Percentiles rank a stretch among this genome's conserved stretches.
These are phyloP conservation scores for Macrotyloma uniflorum DNA, from an alignment of 306 rosid genomes.

Conservation along the genomic window DNA sequence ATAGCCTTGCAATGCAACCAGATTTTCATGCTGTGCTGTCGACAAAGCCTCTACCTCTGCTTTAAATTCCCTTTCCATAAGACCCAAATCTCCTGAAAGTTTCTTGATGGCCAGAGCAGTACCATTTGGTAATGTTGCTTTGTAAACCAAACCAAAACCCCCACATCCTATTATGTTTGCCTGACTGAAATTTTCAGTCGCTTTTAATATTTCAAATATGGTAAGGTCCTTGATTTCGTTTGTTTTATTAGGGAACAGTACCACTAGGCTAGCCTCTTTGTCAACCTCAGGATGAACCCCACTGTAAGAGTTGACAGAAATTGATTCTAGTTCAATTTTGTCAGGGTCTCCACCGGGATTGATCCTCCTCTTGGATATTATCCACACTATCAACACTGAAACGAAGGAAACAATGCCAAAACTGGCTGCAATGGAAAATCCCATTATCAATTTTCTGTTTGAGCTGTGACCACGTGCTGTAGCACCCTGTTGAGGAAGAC, in stretches of 20 bases:
- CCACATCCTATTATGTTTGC: conserved; percentile 91
- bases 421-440: conserved; percentile 32
- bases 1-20: conserved; percentile 83
- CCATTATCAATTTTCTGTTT: conserved; percentile 37
- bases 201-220: conserved; percentile 74
- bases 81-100: conserved; percentile 84
- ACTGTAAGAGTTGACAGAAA: conserved; percentile 53
- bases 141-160: conserved; percentile 90
- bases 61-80: conserved; percentile 88
- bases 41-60: conserved; percentile 92
- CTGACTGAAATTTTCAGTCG: conserved; percentile 82
- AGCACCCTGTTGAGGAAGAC: conserved; percentile 40
- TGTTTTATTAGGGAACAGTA: conserved; percentile 65
- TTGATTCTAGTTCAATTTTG: conserved; percentile 60
- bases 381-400: conserved; percentile 60
- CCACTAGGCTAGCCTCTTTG: conserved; percentile 71
- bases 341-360: conserved; percentile 73
- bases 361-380: conserved; percentile 75
- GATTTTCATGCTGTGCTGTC: conserved; percentile 77
- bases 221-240: conserved; percentile 69
- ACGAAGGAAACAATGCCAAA: conserved; percentile 36
- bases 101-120: conserved; percentile 76
- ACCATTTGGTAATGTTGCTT: conserved; percentile 71
- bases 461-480: conserved; percentile 36
- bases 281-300: conserved; percentile 58